Percentiles rank a stretch among this genome's conserved stretches.
Conservation (phyloP, 2,329 filamentous ascomycete species). For the Ramichloridium luteum region DNA sequence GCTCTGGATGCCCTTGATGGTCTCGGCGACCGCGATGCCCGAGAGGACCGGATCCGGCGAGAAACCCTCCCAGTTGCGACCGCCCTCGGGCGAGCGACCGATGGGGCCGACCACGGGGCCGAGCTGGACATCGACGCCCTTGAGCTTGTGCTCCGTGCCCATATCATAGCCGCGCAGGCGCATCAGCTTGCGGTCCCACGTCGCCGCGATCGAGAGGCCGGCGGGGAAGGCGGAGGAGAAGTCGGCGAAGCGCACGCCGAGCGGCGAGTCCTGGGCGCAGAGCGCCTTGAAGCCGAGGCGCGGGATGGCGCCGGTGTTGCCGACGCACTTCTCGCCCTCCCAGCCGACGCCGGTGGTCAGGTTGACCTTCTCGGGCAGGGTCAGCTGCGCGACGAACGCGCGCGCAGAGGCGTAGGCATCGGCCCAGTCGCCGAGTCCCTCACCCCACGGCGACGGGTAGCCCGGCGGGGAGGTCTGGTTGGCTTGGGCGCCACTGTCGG, state of each 20-base stretch:
- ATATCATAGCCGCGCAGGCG: conserved; percentile 58
- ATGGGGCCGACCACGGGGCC: conserved; percentile 67
- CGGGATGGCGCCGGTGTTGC: conserved; percentile 58
- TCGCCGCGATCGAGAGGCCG: conserved; percentile 68
- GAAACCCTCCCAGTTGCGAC: conserved; percentile 59
- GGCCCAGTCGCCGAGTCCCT: conserved; percentile 61
- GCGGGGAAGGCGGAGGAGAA: conserved; percentile 72
- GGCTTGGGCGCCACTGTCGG: conserved; percentile 16
- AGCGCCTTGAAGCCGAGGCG: conserved; percentile 57
- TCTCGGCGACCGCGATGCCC: conserved; percentile 58
- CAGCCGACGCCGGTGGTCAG: conserved; percentile 80
- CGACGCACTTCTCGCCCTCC: conserved; percentile 62
- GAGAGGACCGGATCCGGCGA: conserved; percentile 65
- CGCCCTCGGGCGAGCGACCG: conserved; percentile 54
- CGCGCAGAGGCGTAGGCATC: conserved; percentile 64
- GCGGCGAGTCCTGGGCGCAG: conserved; percentile 78
- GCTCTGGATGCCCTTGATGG: conserved; percentile 68
- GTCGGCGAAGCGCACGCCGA: conserved; percentile 67
- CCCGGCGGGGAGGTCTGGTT: conserved; percentile 45
- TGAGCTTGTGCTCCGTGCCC: conserved; percentile 61
- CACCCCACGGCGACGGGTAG: conserved; percentile 83
- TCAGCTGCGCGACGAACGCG: conserved; percentile 70
- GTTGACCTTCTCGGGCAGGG: conserved; percentile 83
- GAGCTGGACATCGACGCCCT: conserved; percentile 63
- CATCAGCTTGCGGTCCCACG: conserved; percentile 64